Evolutionary conservation across 495 filamentous ascomycete genomes (phyloP).

Genomic region (Talaromyces stipitatus): DNA sequence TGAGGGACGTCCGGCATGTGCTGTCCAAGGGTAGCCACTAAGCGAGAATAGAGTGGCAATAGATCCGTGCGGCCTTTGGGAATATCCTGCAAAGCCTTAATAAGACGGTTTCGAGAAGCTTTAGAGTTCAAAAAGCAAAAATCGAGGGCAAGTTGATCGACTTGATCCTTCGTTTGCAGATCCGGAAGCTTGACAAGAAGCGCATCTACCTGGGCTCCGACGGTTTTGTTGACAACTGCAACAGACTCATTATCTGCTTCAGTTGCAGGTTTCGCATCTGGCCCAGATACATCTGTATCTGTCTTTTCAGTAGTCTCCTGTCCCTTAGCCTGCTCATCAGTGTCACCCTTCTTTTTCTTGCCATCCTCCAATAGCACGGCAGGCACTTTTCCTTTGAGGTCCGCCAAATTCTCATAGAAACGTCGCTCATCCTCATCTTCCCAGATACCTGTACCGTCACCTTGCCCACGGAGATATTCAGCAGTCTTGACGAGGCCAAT

Average conservation of each 20-base stretch:
- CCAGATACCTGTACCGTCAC: conserved; percentile 95
- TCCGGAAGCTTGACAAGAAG: conserved; percentile 83
- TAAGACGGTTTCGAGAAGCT: conserved; percentile 85
- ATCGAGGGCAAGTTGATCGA: conserved; percentile 87
- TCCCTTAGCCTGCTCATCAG: conserved; percentile 58
- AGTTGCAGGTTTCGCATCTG: conserved; percentile 18
- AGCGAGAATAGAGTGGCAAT: conserved; percentile 82
- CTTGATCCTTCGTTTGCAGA: conserved; percentile 79
- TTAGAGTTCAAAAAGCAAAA: conserved; percentile 99
- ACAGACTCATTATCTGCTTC: conserved; percentile 76
- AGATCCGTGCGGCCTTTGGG: conserved; percentile 90
- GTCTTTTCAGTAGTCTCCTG: conserved; percentile 29
- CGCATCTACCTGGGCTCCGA: conserved; percentile 93
- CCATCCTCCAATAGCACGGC: conserved; percentile 86
- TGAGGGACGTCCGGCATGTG: conserved; percentile 91
- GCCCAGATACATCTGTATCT: conserved; percentile 22
- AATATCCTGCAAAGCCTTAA: conserved; percentile 89
- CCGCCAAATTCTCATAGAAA: conserved; percentile 94
- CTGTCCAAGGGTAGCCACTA: conserved; percentile 87
- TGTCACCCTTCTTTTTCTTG: conserved; percentile 85
- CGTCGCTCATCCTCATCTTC: conserved; percentile 97
- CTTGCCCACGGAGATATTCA: conserved; percentile 84
- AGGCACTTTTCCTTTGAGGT: conserved; percentile 92
- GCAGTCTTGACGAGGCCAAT: conserved; percentile 93
- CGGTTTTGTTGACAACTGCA: conserved; percentile 94